Base-by-base conservation (phyloP, 306 rosid species). In the Castanospermum australe region DNA sequence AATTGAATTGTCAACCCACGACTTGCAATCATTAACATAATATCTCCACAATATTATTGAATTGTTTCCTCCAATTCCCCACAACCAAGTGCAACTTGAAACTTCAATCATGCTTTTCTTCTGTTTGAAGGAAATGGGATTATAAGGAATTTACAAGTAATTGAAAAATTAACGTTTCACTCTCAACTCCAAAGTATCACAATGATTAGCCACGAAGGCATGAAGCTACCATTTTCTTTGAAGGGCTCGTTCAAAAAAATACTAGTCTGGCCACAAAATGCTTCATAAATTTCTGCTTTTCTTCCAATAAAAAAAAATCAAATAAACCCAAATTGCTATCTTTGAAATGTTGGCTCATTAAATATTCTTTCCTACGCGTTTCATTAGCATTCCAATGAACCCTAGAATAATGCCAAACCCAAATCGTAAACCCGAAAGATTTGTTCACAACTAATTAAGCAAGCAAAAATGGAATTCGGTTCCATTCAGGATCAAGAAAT, bases 41-140 rank as follows among this genome's bases (percentile, higher is more conserved):
- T 15, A 61, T 25, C 41, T 30, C 44, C n/a, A 9, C 41, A 74
- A 17, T 38, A 15, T 15, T 32, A 73, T 14, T 0, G 6, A 77
- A 44, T 63, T 35, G 32, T 9, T 61, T 30, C 22, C 64, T 21
- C 20, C 25, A 35, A 9, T 33, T 30, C 73, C 55, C 63, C 14
- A 12, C 24, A 59, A 73, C 52, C 28, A 67, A 28, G 17, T 48
- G 42, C 35, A 65, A 54, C 51, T 57, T 77, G 48, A 57, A 71
- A 36, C 48, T 83, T 74, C 66, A 54, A 56, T 15, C 41, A 52
- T 77, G 66, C 36, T 30, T 78, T n/a, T 20, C 7, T 6, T 54
- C 54, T 14, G 55, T 18, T 48, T 51, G n/a, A 50, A 79, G 54
- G 41, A 13, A 56, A 33, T 15, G 22, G 18, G 14, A 41, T 20